A percentile compares a stretch with the other conserved stretches of the same genome.
Evolutionary conservation across 805 yeast species (phyloP).

Genomic region (Starmerella vaccinii): DNA sequence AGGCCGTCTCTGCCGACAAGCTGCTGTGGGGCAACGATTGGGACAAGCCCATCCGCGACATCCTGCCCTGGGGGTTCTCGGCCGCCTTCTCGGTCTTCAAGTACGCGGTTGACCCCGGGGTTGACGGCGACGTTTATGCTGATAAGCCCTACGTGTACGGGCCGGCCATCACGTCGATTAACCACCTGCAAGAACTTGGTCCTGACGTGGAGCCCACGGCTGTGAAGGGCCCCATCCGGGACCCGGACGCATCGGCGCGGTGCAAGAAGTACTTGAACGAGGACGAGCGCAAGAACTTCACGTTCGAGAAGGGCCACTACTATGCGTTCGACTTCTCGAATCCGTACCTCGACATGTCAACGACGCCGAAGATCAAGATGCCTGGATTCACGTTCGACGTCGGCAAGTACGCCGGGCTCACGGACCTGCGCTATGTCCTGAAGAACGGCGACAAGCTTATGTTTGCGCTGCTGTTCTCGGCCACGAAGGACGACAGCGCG

Average conservation of each 20-base stretch:
- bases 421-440: slow-evolving; percentile 32
- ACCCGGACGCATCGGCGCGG: slow-evolving; percentile 31
- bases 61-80: slow-evolving; percentile 47
- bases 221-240: slow-evolving; percentile 21
- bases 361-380: slow-evolving; percentile 42
- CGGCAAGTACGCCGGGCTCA: slow-evolving; percentile 32
- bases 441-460: slow-evolving; percentile 26
- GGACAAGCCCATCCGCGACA: slow-evolving; percentile 46
- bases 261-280: slow-evolving; percentile 37
- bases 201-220: slow-evolving; percentile 8
- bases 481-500: slow-evolving; percentile 23
- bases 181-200: slow-evolving; percentile 31
- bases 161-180: slow-evolving; percentile 48
- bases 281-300: slow-evolving; percentile 35
- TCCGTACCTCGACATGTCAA: slow-evolving; percentile 41
- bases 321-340: slow-evolving; percentile 49
- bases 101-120: slow-evolving; percentile 52
- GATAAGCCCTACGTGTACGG: slow-evolving; percentile 59
- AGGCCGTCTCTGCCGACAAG: slow-evolving; percentile 40
- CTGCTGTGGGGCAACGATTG: slow-evolving; percentile 63
- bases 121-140: slow-evolving; percentile 49
- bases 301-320: slow-evolving; percentile 32
- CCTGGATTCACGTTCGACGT: slow-evolving; percentile 39
- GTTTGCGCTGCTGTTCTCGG: slow-evolving; percentile 27
- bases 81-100: slow-evolving; percentile 49